Evolutionary conservation across 2,329 filamentous ascomycete genomes (phyloP).

Genomic region (Huntiella moniliformis): DNA sequence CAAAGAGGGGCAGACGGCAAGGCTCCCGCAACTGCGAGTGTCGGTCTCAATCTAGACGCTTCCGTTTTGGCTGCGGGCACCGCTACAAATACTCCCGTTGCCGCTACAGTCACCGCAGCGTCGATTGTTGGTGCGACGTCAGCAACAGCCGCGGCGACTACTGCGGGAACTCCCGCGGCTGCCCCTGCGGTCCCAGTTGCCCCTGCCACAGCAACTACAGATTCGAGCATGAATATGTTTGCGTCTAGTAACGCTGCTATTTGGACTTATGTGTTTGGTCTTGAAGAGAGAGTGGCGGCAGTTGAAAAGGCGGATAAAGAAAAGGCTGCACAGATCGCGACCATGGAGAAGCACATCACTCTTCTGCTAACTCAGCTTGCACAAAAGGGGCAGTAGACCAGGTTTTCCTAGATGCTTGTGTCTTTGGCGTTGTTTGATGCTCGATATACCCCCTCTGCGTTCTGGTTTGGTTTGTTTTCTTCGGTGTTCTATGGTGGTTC

Average conservation of each 20-base stretch:
- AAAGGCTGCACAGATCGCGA: conserved; percentile 20
- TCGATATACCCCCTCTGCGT: too few relatives aligned
- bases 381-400: background rate
- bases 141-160: conserved; percentile 18
- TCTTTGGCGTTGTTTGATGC: too few relatives aligned
- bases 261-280: conserved; percentile 51
- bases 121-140: conserved; percentile 24
- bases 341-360: conserved; percentile 20
- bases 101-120: conserved; percentile 34
- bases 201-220: conserved; percentile 16
- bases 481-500: too few relatives aligned
- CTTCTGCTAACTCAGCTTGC: conserved; percentile 17
- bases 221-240: conserved; percentile 50
- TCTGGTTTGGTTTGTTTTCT: too few relatives aligned
- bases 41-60: conserved; percentile 31
- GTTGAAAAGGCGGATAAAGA: conserved; percentile 24
- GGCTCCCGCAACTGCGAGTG: conserved; percentile 31
- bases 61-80: background rate
- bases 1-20: background rate
- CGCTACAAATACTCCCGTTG: conserved; percentile 25
- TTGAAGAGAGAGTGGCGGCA: conserved; percentile 41
- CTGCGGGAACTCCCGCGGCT: conserved; percentile 10
- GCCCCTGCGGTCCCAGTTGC: background rate
- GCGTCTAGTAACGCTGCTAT: conserved; percentile 38
- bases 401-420: too few relatives aligned